phyloP scores from a whole-genome alignment of 2,329 filamentous ascomycete species.

The Phaeoacremonium minimum region DNA sequence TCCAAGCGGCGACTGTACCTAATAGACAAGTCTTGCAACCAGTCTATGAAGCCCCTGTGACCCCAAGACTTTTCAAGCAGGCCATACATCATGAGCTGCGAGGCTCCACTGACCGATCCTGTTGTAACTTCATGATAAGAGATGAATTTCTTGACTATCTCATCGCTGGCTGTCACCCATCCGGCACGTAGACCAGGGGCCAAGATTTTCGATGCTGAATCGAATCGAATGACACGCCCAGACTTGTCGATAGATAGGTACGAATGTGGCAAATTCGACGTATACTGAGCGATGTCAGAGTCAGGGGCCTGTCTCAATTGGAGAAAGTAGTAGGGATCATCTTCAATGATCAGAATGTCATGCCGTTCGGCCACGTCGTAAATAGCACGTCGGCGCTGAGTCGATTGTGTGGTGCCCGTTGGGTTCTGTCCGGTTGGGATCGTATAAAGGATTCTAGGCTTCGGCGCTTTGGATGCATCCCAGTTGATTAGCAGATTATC shows the following conservation, averaged over 20 bases:
- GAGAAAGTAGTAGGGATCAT: constrained; percentile 74
- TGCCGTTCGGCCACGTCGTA: constrained; percentile 68
- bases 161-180: constrained; percentile 21
- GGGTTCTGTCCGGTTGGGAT: constrained; percentile 73
- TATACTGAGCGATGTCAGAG: no score
- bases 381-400: constrained; percentile 53
- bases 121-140: constrained; percentile 15
- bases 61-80: constrained; percentile 24
- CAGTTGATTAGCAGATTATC: constrained; percentile 62
- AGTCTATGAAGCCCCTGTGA: constrained; percentile 20
- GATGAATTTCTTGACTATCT: constrained; percentile 20
- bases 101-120: constrained; percentile 16
- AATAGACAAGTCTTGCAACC: constrained; percentile 17
- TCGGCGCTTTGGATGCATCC: constrained; percentile 56
- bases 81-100: constrained; percentile 22
- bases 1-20: constrained; percentile 17
- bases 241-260: constrained; percentile 26
- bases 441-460: constrained; percentile 66
- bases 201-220: constrained; percentile 24
- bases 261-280: constrained; percentile 13
- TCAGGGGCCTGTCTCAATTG: constrained; percentile 40
- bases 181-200: constrained; percentile 22
- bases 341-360: constrained; percentile 67
- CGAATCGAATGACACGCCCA: constrained; percentile 23
- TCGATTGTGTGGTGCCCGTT: constrained; percentile 65